Evolutionary conservation across 1,284 basidiomycete genomes (phyloP).

Genomic region (Entoloma clypeatum): DNA sequence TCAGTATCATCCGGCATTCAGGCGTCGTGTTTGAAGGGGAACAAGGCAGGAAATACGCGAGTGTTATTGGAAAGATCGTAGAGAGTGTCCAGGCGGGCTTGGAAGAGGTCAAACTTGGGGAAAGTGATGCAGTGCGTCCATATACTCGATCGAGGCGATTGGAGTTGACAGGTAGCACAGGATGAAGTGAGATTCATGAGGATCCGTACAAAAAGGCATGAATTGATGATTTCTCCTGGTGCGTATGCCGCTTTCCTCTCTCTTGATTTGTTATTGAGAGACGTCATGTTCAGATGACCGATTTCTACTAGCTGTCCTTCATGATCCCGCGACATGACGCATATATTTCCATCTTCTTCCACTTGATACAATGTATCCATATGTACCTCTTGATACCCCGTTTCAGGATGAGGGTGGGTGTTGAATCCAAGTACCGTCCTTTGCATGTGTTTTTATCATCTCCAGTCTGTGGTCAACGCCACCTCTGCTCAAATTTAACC

Average conservation of each 20-base stretch:
- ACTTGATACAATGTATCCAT: no score
- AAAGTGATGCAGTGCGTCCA: slow-evolving; percentile 48
- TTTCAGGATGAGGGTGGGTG: no score
- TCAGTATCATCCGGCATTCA: slow-evolving; percentile 75
- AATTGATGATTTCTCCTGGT: slow-evolving; percentile 94
- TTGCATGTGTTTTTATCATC: no score
- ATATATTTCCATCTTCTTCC: no score
- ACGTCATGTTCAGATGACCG: slow-evolving; percentile 55
- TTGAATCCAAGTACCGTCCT: no score
- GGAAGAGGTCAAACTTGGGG: slow-evolving; percentile 62
- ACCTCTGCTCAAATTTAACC: no score
- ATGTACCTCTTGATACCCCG: no score
- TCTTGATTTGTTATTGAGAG: background rate
- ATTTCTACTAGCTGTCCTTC: slow-evolving; percentile 81
- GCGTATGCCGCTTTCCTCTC: slow-evolving; percentile 1
- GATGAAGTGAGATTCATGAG: slow-evolving; percentile 87
- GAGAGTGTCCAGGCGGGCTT: slow-evolving; percentile 71
- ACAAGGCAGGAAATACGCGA: slow-evolving; percentile 76
- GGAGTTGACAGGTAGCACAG: slow-evolving; percentile 40
- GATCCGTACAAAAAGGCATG: slow-evolving; percentile 87
- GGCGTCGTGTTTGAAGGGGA: slow-evolving; percentile 88
- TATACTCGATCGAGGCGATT: background rate
- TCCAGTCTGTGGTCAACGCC: no score
- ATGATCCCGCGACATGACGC: no score
- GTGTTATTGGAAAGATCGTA: slow-evolving; percentile 75